A percentile compares a stretch with the other conserved stretches of the same genome.
These are phyloP conservation scores for Tetrapisispora nanseiensis DNA, from an alignment of 805 yeast genomes.

Conservation along the genomic window DNA sequence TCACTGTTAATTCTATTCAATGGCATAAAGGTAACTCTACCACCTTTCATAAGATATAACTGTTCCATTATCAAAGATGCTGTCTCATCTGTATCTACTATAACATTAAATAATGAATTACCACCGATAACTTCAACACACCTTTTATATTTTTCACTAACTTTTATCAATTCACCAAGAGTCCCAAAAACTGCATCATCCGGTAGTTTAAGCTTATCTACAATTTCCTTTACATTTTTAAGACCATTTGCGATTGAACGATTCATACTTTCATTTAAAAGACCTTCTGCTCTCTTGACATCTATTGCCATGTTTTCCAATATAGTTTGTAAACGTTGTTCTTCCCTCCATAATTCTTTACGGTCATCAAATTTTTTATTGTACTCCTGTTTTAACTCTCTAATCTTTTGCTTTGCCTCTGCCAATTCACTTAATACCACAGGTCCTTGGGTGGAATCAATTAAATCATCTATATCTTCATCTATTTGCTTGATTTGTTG, in stretches of 20 bases:
- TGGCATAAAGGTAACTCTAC: conserved; percentile 88
- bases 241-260: conserved; percentile 61
- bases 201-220: conserved; percentile 45
- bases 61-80: conserved; percentile 75
- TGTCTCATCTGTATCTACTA: conserved; percentile 79
- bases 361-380: conserved; percentile 50
- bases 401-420: conserved; percentile 24
- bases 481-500: conserved; percentile 17
- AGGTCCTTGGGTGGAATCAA: conserved; percentile 32
- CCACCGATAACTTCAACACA: conserved; percentile 92
- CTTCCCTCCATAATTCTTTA: conserved; percentile 70
- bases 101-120: conserved; percentile 71
- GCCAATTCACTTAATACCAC: conserved; percentile 27
- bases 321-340: conserved; percentile 51
- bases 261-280: conserved; percentile 65
- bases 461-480: conserved; percentile 27
- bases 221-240: conserved; percentile 54
- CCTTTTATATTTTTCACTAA: conserved; percentile 69
- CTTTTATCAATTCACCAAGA: conserved; percentile 71
- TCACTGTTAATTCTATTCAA: conserved; percentile 50
- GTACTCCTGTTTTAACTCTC: conserved; percentile 32
- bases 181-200: conserved; percentile 66
- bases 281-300: conserved; percentile 45
- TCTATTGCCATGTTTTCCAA: conserved; percentile 47
- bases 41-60: conserved; percentile 56